Evolutionary conservation across 1,139 yeast genomes (phyloP).

Genomic region (Nadsonia starkeyi-henricii): DNA sequence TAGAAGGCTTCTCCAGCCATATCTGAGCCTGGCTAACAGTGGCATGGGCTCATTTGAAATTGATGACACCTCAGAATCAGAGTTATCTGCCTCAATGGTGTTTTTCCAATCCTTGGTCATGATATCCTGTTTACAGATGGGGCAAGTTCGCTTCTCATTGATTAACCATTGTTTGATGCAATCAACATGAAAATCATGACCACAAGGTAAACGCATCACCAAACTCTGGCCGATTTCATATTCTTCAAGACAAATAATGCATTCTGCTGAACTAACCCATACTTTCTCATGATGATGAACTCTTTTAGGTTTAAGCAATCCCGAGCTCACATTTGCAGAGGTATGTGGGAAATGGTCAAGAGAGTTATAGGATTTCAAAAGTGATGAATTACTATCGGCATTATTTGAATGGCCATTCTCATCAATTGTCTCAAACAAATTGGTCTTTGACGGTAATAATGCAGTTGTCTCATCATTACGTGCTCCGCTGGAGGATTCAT

Average conservation of each 20-base stretch:
- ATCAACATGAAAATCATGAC: slow-evolving; percentile 29
- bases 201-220: slow-evolving; percentile 29
- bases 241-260: slow-evolving; percentile 31
- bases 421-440: background rate
- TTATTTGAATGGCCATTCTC: background rate
- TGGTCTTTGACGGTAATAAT: no score
- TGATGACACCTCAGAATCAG: no score
- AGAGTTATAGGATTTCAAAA: background rate
- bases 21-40: no score
- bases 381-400: background rate
- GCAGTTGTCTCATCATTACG: no score
- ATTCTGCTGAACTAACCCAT: slow-evolving; percentile 27
- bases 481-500: background rate
- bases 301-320: no score
- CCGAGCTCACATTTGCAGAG: no score
- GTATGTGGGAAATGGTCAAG: background rate
- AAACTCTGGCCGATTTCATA: slow-evolving; percentile 22
- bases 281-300: slow-evolving; percentile 9
- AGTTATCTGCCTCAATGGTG: no score
- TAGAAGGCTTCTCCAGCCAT: no score
- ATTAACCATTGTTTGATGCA: slow-evolving; percentile 30
- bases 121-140: slow-evolving; percentile 24
- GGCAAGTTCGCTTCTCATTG: slow-evolving; percentile 24
- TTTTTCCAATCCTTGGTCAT: slow-evolving; percentile 8
- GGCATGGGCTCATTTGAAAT: no score